phyloP scores from a whole-genome alignment of 2,329 filamentous ascomycete species.

The Curvularia lunata region DNA sequence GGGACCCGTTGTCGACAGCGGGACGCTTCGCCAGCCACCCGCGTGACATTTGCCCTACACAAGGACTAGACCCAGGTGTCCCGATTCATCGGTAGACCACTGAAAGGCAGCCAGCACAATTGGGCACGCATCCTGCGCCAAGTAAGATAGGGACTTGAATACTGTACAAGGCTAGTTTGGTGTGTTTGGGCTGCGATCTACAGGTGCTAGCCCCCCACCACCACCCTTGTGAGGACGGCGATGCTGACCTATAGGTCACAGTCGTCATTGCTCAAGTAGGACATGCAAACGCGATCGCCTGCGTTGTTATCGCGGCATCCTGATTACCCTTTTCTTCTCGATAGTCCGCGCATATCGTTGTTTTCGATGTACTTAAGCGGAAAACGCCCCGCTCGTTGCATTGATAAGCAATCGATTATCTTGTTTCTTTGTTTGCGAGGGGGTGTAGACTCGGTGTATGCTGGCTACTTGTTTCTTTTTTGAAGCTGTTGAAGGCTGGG shows the following conservation, averaged over 20 bases:
- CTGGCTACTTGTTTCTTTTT: not conserved
- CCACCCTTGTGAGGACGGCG: conserved; percentile 20
- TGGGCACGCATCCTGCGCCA: conserved; percentile 20
- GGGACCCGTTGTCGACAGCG: conserved; percentile 19
- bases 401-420: conserved; percentile 18
- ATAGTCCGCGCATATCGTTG: conserved; percentile 12
- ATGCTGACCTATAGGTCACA: conserved; percentile 14
- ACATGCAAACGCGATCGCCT: conserved; percentile 7
- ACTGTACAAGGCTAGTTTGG: conserved; percentile 41
- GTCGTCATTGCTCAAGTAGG: conserved; percentile 7
- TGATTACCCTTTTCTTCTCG: conserved; percentile 18
- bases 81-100: conserved; percentile 12
- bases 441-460: not conserved
- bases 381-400: conserved; percentile 15
- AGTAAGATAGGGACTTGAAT: conserved; percentile 38
- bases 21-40: conserved; percentile 22
- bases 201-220: conserved; percentile 28
- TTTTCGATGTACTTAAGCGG: conserved; percentile 18
- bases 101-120: conserved; percentile 15
- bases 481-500: not conserved
- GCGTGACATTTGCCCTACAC: conserved; percentile 15
- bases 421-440: not conserved
- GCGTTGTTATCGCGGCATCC: conserved; percentile 9
- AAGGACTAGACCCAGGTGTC: not conserved
- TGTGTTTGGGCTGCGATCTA: conserved; percentile 30